Conservation (phyloP, 305 asterid genomes). For the Euphrasia arctica region DNA sequence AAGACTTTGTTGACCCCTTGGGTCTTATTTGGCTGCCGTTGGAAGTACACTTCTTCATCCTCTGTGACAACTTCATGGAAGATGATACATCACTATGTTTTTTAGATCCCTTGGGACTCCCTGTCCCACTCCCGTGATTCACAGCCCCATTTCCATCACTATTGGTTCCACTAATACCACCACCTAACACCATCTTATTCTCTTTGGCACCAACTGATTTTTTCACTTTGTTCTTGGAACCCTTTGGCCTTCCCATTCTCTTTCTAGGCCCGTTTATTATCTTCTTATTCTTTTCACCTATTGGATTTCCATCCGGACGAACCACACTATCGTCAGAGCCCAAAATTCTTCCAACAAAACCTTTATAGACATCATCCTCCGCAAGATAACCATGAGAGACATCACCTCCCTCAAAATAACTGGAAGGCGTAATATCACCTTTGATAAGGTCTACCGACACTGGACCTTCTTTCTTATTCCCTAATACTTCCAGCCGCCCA, state of each 20-base stretch:
- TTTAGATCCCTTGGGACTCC: conserved; percentile 13
- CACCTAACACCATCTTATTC: neutral
- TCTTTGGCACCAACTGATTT: neutral
- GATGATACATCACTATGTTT: conserved; percentile 7
- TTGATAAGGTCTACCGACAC: neutral
- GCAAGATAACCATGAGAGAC: conserved; percentile 8
- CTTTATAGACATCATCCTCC: no score
- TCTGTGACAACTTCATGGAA: neutral
- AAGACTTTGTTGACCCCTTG: conserved; percentile 11
- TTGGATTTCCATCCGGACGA: conserved; percentile 25
- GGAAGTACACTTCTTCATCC: conserved; percentile 9
- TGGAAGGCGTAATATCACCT: neutral
- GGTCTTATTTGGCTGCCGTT: neutral
- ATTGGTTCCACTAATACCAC: conserved; percentile 15
- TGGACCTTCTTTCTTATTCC: neutral
- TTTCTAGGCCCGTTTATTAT: conserved; percentile 1
- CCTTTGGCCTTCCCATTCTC: conserved; percentile 29
- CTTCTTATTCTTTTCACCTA: conserved; percentile 24
- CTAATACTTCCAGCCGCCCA: neutral
- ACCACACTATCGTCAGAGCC: conserved; percentile 4
- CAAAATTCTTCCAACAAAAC: no score
- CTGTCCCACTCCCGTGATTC: neutral
- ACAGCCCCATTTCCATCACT: conserved; percentile 7
- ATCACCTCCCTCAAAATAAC: neutral
- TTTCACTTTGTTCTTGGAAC: conserved; percentile 25